A percentile compares a stretch with the other conserved stretches of the same genome.
phyloP scores from a whole-genome alignment of 2,329 filamentous ascomycete genomes.

The Colletotrichum karsti region DNA sequence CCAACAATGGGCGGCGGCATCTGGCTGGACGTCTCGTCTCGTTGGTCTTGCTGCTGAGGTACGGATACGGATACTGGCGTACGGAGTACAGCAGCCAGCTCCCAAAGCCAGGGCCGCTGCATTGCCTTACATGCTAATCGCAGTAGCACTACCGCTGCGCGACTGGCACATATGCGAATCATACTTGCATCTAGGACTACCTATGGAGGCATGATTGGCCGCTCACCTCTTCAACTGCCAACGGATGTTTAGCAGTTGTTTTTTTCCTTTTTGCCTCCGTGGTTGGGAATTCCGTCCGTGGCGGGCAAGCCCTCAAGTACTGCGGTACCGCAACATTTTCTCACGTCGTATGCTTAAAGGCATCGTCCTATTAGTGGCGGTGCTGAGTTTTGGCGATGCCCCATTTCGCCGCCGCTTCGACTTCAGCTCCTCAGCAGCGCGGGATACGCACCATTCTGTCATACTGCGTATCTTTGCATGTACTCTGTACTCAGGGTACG shows the following conservation, averaged over 20 bases:
- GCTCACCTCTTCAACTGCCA: too few relatives aligned
- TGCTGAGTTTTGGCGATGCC: neutral
- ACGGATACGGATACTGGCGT: too few relatives aligned
- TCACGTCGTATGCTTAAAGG: neutral
- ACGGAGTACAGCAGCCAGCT: neutral
- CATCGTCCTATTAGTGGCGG: neutral
- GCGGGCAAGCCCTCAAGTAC: neutral
- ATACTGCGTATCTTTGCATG: slow-evolving; percentile 21
- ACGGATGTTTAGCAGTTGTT: neutral
- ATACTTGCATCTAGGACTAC: slow-evolving; percentile 46
- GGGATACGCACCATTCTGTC: slow-evolving; percentile 19
- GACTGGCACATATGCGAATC: slow-evolving; percentile 46
- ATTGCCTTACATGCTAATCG: slow-evolving; percentile 23
- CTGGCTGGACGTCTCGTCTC: slow-evolving; percentile 6
- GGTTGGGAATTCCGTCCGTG: neutral
- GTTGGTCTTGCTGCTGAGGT: too few relatives aligned
- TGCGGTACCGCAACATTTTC: too few relatives aligned
- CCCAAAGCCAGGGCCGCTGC: slow-evolving; percentile 26
- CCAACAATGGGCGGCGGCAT: slow-evolving; percentile 17
- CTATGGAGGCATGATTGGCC: too few relatives aligned
- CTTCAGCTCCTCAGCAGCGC: slow-evolving; percentile 7
- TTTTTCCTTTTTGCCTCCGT: neutral
- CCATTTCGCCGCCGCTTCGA: neutral
- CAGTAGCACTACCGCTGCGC: slow-evolving; percentile 30
- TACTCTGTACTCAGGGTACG: too few relatives aligned